Conservation (phyloP, 2,329 filamentous ascomycete species). For the Aspergillus sp. region DNA sequence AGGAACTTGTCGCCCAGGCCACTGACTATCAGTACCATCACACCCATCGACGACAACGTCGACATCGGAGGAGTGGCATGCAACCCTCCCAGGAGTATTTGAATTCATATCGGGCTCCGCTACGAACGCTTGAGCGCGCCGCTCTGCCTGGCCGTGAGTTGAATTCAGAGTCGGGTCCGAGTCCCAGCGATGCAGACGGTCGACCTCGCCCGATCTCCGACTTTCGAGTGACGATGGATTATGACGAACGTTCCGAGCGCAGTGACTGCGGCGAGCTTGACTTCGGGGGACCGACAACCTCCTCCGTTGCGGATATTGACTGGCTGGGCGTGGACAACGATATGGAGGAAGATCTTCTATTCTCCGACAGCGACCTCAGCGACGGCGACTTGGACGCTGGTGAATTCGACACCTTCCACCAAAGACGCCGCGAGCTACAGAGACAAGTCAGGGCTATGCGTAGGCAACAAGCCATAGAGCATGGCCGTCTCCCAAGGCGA, state of each 20-base stretch:
- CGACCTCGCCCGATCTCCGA: constrained; percentile 25
- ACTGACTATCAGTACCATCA: constrained; percentile 75
- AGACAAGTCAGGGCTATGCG: constrained; percentile 25
- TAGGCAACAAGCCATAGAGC: constrained; percentile 17
- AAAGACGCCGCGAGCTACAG: constrained; percentile 27
- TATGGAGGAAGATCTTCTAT: constrained; percentile 32
- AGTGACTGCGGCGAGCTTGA: constrained; percentile 38
- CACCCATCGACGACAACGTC: constrained; percentile 31
- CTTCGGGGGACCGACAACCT: background rate
- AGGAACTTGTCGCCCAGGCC: constrained; percentile 72
- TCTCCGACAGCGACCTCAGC: constrained; percentile 33
- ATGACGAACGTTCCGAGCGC: constrained; percentile 36
- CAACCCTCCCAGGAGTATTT: constrained; percentile 43
- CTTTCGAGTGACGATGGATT: constrained; percentile 38
- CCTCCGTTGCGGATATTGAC: constrained; percentile 26
- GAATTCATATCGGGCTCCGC: constrained; percentile 36
- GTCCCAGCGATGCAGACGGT: constrained; percentile 8
- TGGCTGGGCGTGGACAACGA: constrained; percentile 19
- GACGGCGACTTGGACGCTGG: constrained; percentile 29
- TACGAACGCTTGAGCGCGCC: constrained; percentile 33
- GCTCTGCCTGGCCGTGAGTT: constrained; percentile 22
- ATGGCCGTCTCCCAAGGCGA: constrained; percentile 19
- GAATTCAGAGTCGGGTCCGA: constrained; percentile 26
- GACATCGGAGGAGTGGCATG: constrained; percentile 28
- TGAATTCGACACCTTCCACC: constrained; percentile 21